Evolutionary conservation across 2,329 filamentous ascomycete species (phyloP), one percentile per base, ranked within the genome.

Genomic region (Gliomastix tumulicola): DNA sequence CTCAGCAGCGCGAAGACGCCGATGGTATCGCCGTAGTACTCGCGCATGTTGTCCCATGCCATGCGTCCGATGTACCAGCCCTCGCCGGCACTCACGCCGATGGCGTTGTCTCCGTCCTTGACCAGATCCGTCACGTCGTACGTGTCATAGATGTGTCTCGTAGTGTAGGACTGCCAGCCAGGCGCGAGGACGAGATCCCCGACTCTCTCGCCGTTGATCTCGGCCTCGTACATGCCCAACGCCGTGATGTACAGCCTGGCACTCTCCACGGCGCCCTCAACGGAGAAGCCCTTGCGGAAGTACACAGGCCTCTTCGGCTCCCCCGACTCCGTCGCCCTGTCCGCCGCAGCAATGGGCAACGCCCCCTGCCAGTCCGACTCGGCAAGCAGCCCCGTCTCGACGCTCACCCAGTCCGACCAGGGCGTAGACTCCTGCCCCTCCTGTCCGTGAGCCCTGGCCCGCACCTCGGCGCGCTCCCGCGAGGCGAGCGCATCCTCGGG

Each of bases 101-200:
- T 49, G 0, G 50, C 50, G 36, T 53, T 54, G 37, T 65, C 62
- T 5, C 46, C 39, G 4, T 45, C 44, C 5, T 48, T 49, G 2
- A 76, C 38, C 0, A 69, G 53, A 1, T 54, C 41, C 0, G 62
- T 64, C 2, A 77, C 65, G 41, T 78, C 69, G 37, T 69, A 72
- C 0, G 65, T 69, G 38, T 76, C 63, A 41, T 77, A 79, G 2
- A 62, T 55, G n/a, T 69, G 60, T 1, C 72, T 59, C 32, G 66
- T 51, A 0, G 62, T 52, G 42, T 77, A 78, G 4, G 62, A 63
- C 30, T 67, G 65, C 67, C 70, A 76, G 0, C 72, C 71, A 0
- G 72, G 72, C 16, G 70, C 65, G 23, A 74, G 51, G 5, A 62
- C 56, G 5, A 52, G 38, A 22, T 63, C 58, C 0, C 63, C 62